Evolutionary conservation across 176 grass and related monocot genomes (phyloP).

Genomic region (Cymbopogon citratus): DNA sequence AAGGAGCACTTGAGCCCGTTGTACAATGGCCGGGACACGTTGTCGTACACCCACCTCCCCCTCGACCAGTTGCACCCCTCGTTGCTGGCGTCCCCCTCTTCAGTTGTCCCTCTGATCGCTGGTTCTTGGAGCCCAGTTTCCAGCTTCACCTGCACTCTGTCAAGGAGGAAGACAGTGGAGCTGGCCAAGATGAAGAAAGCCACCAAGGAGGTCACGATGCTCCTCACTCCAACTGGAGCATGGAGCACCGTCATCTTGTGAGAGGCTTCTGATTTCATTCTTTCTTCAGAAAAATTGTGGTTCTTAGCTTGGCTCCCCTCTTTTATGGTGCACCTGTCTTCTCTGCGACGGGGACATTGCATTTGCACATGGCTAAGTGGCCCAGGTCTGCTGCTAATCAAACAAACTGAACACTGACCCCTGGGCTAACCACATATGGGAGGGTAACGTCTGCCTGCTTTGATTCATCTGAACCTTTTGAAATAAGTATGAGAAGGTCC

Average conservation of each 20-base stretch:
- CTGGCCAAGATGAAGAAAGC: slow-evolving; percentile 62
- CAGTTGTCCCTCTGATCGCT: not conserved
- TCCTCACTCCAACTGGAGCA: slow-evolving; percentile 32
- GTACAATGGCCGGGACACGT: slow-evolving; percentile 53
- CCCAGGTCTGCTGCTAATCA: not conserved
- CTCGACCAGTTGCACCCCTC: slow-evolving; percentile 47
- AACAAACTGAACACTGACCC: slow-evolving; percentile 39
- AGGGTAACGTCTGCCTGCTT: not conserved
- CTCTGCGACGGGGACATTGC: not conserved
- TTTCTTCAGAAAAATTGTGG: not conserved
- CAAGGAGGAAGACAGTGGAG: slow-evolving; percentile 39
- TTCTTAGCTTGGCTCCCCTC: not conserved
- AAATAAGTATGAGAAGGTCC: not conserved
- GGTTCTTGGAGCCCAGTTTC: not conserved
- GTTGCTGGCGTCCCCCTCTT: not conserved
- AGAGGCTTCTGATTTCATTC: slow-evolving; percentile 20
- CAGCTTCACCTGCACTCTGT: slow-evolving; percentile 22
- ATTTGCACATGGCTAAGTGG: not conserved
- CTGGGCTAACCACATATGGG: slow-evolving; percentile 11
- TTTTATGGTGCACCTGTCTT: slow-evolving; percentile 14
- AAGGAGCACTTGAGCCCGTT: slow-evolving; percentile 52
- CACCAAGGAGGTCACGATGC: slow-evolving; percentile 36
- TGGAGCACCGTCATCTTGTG: slow-evolving; percentile 41
- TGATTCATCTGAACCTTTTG: not conserved
- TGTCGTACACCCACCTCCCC: slow-evolving; percentile 71